A percentile compares a stretch with the other conserved stretches of the same genome.
Evolutionary conservation across 371 early-diverging fungal species (phyloP).

Genomic region (Mortierella sp.): DNA sequence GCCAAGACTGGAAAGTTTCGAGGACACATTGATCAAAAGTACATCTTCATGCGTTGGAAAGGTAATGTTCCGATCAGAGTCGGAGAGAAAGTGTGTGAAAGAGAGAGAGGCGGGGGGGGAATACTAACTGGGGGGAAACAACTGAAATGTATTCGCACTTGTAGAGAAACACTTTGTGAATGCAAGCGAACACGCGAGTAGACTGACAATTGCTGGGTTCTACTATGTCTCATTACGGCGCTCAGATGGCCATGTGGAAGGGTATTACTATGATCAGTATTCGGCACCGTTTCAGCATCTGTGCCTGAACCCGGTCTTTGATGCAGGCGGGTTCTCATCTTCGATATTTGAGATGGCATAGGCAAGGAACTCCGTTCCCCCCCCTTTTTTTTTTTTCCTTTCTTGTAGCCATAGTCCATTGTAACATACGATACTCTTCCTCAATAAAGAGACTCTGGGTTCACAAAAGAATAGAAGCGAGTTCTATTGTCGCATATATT

Average conservation of each 20-base stretch:
- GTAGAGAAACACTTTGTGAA: conserved; percentile 66
- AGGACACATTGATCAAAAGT: conserved; percentile 53
- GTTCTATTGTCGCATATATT: too few species aligned
- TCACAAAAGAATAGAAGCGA: too few species aligned
- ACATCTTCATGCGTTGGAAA: conserved; percentile 74
- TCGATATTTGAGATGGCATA: conserved; percentile 38
- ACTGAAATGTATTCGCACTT: neutral
- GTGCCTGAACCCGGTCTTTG: conserved; percentile 24
- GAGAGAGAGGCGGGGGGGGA: too few species aligned
- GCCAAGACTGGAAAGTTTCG: conserved; percentile 54
- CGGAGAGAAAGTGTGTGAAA: neutral
- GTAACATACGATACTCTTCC: too few species aligned
- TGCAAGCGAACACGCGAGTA: conserved; percentile 57
- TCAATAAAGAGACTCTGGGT: too few species aligned
- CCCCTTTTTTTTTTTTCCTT: neutral
- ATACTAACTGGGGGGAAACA: neutral
- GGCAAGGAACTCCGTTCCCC: neutral
- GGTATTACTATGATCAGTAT: conserved; percentile 46
- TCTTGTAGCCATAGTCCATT: too few species aligned
- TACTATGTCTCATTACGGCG: conserved; percentile 68
- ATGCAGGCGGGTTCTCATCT: conserved; percentile 23
- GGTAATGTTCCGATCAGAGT: too few species aligned
- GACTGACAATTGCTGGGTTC: conserved; percentile 68
- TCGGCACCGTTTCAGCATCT: conserved; percentile 41
- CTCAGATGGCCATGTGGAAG: conserved; percentile 62